Evolutionary conservation across 805 yeast genomes (phyloP).

Genomic region (Candida sithepensis): DNA sequence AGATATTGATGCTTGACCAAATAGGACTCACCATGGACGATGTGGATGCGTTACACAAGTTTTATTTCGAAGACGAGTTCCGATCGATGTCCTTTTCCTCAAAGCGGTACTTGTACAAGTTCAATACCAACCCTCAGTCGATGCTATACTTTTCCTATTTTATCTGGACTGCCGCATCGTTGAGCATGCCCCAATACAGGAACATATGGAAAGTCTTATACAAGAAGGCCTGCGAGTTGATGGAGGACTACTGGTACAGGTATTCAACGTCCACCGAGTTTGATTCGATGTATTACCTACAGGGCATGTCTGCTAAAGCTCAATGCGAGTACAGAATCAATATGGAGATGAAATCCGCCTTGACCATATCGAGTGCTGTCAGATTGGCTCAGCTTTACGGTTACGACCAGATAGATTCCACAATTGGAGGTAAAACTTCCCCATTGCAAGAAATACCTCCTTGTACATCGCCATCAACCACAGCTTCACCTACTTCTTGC

Average conservation of each 20-base stretch:
- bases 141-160: conserved; percentile 20
- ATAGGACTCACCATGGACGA: conserved; percentile 20
- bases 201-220: conserved; percentile 18
- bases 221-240: conserved; percentile 11
- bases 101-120: conserved; percentile 18
- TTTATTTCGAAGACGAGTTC: conserved; percentile 10
- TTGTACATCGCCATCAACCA: background rate
- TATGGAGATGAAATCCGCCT: conserved; percentile 26
- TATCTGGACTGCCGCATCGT: conserved; percentile 21
- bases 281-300: conserved; percentile 23
- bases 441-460: background rate
- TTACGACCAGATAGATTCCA: conserved; percentile 29
- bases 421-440: conserved; percentile 1
- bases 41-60: conserved; percentile 17
- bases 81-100: conserved; percentile 17
- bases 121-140: conserved; percentile 16
- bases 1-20: conserved; percentile 13
- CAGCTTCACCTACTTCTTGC: background rate
- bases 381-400: conserved; percentile 29
- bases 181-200: conserved; percentile 17
- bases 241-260: conserved; percentile 18
- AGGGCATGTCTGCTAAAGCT: conserved; percentile 23
- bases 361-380: conserved; percentile 24
- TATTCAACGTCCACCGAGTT: conserved; percentile 12
- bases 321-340: conserved; percentile 25